These are phyloP conservation scores for Phaffomyces thermotolerans DNA, from an alignment of 805 yeast genomes.

Conservation along the genomic window DNA sequence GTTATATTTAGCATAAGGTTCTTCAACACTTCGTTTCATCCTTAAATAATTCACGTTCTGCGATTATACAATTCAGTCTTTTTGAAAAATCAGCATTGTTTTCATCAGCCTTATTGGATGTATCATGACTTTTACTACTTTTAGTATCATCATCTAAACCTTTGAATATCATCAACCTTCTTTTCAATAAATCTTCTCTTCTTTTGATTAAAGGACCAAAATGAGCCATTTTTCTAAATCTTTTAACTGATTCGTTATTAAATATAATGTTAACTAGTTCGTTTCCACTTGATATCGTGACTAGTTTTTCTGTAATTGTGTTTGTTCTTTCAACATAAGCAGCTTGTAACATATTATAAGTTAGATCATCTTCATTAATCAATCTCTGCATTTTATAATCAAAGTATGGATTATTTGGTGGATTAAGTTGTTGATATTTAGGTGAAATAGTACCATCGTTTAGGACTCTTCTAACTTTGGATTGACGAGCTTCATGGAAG, in stretches of 20 bases:
- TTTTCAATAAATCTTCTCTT: constrained; percentile 11
- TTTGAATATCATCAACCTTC: constrained; percentile 5
- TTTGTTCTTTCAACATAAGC: neutral
- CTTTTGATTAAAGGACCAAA: constrained; percentile 1
- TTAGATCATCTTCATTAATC: constrained; percentile 4
- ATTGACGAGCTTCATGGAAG: no score
- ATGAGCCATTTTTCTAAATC: constrained; percentile 5
- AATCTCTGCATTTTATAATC: neutral
- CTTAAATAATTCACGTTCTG: constrained; percentile 5
- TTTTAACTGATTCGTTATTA: constrained; percentile 4
- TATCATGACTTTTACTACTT: no score
- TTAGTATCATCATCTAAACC: neutral
- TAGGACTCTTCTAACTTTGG: no score
- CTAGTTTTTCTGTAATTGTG: neutral
- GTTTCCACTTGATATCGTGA: constrained; percentile 1
- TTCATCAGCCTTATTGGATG: neutral
- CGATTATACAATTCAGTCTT: constrained; percentile 8
- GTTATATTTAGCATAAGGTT: no score
- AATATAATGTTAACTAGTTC: constrained; percentile 1
- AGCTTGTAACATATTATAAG: neutral
- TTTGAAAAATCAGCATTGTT: constrained; percentile 6
- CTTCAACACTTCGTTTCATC: neutral
- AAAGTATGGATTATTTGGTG: neutral
- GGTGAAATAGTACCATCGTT: neutral
- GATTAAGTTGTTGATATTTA: neutral